Base-by-base conservation (phyloP, 306 rosid genomes). In the Dryas octopetala region DNA sequence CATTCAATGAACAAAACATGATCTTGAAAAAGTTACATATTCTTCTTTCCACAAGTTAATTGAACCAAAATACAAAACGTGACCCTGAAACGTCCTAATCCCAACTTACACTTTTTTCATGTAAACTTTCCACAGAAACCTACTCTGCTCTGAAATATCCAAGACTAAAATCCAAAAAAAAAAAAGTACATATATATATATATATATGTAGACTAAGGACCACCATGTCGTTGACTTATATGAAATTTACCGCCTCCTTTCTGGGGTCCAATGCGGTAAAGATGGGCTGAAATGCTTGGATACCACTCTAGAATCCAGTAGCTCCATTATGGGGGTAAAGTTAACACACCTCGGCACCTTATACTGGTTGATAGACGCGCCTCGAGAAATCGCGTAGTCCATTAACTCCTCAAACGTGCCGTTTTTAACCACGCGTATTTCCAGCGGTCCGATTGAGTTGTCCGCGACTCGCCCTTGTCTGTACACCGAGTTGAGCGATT, bases 301-400 rank as follows among this genome's bases (percentile, higher is more conserved):
- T 23, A 87, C 70, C 55, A 84, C 83, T 78, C 91, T 81, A 0
- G 88, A 87, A 62, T 87, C 88, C 54, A 87, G 65, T 6, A 87
- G 78, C 84, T 87, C 91, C 88, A 82, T 77, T 0, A 87, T 84
- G 10, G 91, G 91, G 4, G 91, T 87, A 38, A 87, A 84, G n/a
- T 87, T 87, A 65, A 87, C 91, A 44, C 91, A 87, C 83, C 91
- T 51, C 45, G 91, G 91, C 19, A 87, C 91, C 83, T 87, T 87
- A 1, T 86, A 86, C 81, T 86, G 90, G 28, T 86, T 86, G 38
- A 86, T 86, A 4, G 90, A 86, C 71, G 91, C 91, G 57, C 91
- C 91, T 62, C 91, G 69, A 0, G 91, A 87, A 48, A 87, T 87
- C 2, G 91, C 91, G 75, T 87, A 87, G 71, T 87, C 91, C 91